Evolutionary conservation across 2,329 filamentous ascomycete genomes (phyloP), one percentile per base, ranked within the genome.

Genomic region (Ophiocordyceps camponoti-leonardi): DNA sequence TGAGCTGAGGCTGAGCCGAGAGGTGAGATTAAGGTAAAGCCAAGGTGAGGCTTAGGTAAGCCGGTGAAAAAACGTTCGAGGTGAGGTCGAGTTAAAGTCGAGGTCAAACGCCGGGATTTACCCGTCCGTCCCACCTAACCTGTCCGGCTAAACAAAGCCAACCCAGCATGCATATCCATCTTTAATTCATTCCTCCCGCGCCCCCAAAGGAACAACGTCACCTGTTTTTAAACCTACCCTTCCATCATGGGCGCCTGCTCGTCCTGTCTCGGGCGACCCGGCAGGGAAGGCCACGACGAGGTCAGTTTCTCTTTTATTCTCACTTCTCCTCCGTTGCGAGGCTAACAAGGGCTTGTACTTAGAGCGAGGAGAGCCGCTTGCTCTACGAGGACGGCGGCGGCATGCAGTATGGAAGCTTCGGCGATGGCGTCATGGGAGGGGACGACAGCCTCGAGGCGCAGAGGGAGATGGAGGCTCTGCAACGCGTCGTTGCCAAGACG

Each of bases 361-460:
- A 77, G 72, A 69, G 73, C 50, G 74, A 77, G 45, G 72, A 76
- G 50, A 70, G 69, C 16, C 67, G 75, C 35, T 65, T 77, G 19
- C 66, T 81, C 23, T 77, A 77, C 56, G 76, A 79, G 50, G 77
- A 81, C 47, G 65, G 71, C 33, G 73, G 73, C 53, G 67, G 66
- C 47, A 64, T 73, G 52, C 70, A 77, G 47, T 81, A 81, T 50
- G 76, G 76, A 43, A 79, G 75, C 57, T 80, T 81, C 51, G 70
- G 68, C 47, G 74, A 81, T 40, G 67, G 72, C 46, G 66, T 67
- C 37, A 54, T 74, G 50, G 70, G 67, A 46, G 63, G 66, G 44
- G 73, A 75, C 54, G 76, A 80, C 52, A 73, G 74, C 11, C 65
- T 76, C 48, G 78, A 81, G 57, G 70, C 71, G 23, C 76, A 79